Conservation (phyloP, 108 stramenopile genomes). For the Conticribra weissflogii region DNA sequence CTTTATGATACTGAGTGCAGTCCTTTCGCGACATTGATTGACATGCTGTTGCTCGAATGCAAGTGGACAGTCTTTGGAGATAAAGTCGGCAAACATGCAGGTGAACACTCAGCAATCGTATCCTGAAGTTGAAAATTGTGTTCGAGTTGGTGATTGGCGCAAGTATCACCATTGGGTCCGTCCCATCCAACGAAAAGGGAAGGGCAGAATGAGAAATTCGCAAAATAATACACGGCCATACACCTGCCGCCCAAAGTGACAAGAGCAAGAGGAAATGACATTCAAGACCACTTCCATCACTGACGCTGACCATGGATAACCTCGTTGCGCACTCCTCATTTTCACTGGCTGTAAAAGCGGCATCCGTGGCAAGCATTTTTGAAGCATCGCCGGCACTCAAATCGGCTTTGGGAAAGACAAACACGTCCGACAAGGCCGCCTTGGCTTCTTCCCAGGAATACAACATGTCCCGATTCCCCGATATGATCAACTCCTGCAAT, state of each 20-base stretch:
- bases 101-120: constrained; percentile 92
- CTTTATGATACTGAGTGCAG: constrained; percentile 85
- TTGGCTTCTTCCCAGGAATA: constrained; percentile 27
- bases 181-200: too few relatives aligned
- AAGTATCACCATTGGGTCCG: too few relatives aligned
- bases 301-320: background rate
- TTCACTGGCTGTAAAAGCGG: too few relatives aligned
- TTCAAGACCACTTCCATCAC: background rate
- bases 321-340: constrained; percentile 71
- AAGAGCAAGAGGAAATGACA: background rate
- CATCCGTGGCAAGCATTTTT: background rate
- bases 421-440: constrained; percentile 8
- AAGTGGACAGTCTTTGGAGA: constrained; percentile 75
- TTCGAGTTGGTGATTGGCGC: too few relatives aligned
- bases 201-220: too few relatives aligned
- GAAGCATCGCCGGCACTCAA: background rate
- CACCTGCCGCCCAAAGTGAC: too few relatives aligned
- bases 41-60: constrained; percentile 79
- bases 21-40: constrained; percentile 81
- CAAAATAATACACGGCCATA: too few relatives aligned
- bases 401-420: constrained; percentile 2
- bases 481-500: constrained; percentile 6
- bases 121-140: constrained; percentile 43
- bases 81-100: constrained; percentile 89
- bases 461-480: constrained; percentile 26